These are phyloP conservation scores for Knufia fluminis DNA, from an alignment of 2,329 filamentous ascomycete genomes.

Conservation along the genomic window DNA sequence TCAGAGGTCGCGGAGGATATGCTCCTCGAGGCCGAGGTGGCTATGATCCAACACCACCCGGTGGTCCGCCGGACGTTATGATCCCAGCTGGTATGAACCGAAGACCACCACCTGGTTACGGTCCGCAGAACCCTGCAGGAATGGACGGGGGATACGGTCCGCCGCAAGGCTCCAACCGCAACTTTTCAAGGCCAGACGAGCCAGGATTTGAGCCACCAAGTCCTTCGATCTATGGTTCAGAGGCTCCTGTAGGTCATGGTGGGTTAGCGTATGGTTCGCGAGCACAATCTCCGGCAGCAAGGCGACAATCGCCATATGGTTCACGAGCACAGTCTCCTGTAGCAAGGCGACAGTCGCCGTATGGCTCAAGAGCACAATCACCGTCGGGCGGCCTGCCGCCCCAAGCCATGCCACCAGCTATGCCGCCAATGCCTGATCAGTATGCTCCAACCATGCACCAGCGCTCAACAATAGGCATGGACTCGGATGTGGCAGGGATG, in stretches of 20 bases:
- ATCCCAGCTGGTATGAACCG: conserved; percentile 35
- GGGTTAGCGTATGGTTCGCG: neutral
- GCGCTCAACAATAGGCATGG: neutral
- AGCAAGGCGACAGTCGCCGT: conserved; percentile 24
- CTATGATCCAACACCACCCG: conserved; percentile 22
- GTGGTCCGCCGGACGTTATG: conserved; percentile 30
- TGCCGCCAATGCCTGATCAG: conserved; percentile 46
- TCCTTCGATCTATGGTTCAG: conserved; percentile 3
- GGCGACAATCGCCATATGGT: conserved; percentile 20
- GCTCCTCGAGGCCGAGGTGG: conserved; percentile 25
- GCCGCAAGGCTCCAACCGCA: conserved; percentile 22
- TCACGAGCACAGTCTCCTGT: conserved; percentile 24
- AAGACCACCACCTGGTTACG: conserved; percentile 44
- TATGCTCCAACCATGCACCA: neutral
- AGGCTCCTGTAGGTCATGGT: conserved; percentile 1
- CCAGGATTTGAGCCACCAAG: conserved; percentile 1
- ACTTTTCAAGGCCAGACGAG: neutral
- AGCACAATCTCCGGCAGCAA: conserved; percentile 17
- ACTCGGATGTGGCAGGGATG: neutral
- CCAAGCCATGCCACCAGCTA: conserved; percentile 49
- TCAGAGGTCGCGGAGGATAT: conserved; percentile 32
- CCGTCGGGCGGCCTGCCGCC: conserved; percentile 40
- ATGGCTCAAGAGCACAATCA: conserved; percentile 17
- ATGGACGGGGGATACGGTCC: conserved; percentile 35
- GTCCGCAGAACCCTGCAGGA: conserved; percentile 28